Evolutionary conservation across 257 asterid species (phyloP), one percentile per base, ranked within the genome.

Genomic region (Solanum clarkiae): DNA sequence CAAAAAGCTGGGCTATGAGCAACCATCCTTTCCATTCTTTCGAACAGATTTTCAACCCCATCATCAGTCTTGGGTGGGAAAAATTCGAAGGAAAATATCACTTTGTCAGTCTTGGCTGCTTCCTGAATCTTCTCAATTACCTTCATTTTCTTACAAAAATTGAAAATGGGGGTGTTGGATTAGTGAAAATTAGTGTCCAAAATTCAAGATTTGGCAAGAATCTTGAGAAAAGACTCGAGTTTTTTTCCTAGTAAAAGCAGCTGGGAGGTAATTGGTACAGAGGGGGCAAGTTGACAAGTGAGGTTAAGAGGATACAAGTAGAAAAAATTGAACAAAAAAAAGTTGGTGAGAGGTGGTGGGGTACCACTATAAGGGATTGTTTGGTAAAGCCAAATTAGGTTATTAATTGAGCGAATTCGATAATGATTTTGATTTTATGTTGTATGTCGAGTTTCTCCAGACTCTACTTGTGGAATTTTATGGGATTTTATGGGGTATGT

Each of bases 1-100:
- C 98, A 97, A 91, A 97, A 97, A 0, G 93, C 70, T 8, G 99
- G 99, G 81, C 90, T 86, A 85, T 95, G 98, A 84, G 89, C 95
- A 89, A 97, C 99, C 98, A 97, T 97, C 54, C 99, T 90, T 85
- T 96, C 99, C 99, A 96, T 95, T 69, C 93, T 90, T 80, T 97
- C 99, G 86, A 97, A 95, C 88, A 97, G 92, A 80, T 97, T 97
- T 79, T 95, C 99, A 68, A 95, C 98, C 4, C 99, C 99, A 74
- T 97, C 99, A 87, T 97, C 98, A 40, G 99, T 97, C 91, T 95
- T 97, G 9, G 99, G 99, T 10, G 99, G 99, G 89, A 97, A 97
- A 89, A 93, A 97, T 84, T 97, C 99, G 87, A 97, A 97, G 10
- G 99, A 97, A 92, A 97, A 97, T 70, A 94, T 90, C 7, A 94